These are phyloP conservation scores for Didymella sp. DNA, from an alignment of 2,329 filamentous ascomycete species.

Conservation along the genomic window DNA sequence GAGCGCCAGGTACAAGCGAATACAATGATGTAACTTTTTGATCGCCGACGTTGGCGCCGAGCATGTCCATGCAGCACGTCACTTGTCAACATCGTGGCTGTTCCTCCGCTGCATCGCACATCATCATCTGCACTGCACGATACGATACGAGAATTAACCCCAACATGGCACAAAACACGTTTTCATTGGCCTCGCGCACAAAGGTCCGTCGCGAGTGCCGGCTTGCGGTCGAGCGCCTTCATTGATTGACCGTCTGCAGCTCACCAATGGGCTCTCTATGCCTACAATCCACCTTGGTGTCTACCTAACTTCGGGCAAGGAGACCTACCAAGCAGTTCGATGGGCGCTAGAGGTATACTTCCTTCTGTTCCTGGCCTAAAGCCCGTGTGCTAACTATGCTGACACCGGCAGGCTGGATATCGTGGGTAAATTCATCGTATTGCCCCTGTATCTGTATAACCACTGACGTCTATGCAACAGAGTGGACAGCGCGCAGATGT, in stretches of 20 bases:
- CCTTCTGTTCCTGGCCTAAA: constrained; percentile 21
- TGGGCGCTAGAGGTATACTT: constrained; percentile 62
- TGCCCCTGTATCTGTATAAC: constrained; percentile 21
- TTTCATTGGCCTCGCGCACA: constrained; percentile 54
- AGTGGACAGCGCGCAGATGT: constrained; percentile 68
- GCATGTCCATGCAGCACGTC: constrained; percentile 32
- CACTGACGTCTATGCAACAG: constrained; percentile 39
- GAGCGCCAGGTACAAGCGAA: constrained; percentile 14
- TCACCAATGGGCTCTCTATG: constrained; percentile 69
- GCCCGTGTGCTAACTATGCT: constrained; percentile 21
- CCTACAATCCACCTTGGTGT: constrained; percentile 77
- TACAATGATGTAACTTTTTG: constrained; percentile 32
- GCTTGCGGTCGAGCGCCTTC: background rate
- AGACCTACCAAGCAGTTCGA: constrained; percentile 65
- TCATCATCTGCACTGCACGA: constrained; percentile 26
- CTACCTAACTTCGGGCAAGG: constrained; percentile 71
- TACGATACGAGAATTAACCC: constrained; percentile 11
- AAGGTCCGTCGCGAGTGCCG: constrained; percentile 39
- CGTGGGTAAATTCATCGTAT: constrained; percentile 46
- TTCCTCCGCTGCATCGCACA: constrained; percentile 36
- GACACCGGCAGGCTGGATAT: constrained; percentile 53
- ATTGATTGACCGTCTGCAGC: constrained; percentile 37
- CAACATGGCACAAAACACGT: constrained; percentile 44
- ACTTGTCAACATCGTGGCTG: constrained; percentile 21
- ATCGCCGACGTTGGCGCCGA: constrained; percentile 29